Percentiles rank a stretch among this genome's conserved stretches.
phyloP scores from a whole-genome alignment of 2,329 filamentous ascomycete species.

The Fusarium scirpi region DNA sequence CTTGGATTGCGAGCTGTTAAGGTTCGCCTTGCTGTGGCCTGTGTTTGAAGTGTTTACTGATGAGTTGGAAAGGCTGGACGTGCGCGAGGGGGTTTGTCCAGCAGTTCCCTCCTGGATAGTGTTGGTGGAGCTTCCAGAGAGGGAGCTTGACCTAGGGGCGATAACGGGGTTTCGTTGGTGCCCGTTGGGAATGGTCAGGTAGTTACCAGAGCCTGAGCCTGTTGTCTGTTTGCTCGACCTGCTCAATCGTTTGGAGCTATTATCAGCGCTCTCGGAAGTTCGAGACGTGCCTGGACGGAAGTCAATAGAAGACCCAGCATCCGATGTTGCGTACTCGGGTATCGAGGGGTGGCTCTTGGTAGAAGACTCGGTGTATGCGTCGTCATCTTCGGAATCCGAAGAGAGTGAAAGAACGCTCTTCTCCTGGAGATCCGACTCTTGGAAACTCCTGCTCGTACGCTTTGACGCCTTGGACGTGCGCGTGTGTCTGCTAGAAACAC shows the following conservation, averaged over 20 bases:
- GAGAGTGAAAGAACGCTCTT: constrained; percentile 69
- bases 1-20: constrained; percentile 56
- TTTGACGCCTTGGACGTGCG: constrained; percentile 66
- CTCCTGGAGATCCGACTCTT: constrained; percentile 64
- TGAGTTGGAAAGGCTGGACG: constrained; percentile 55
- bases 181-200: constrained; percentile 55
- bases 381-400: constrained; percentile 67
- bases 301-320: constrained; percentile 40
- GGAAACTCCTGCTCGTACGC: constrained; percentile 59
- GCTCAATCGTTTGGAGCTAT: constrained; percentile 42
- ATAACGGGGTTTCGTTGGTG: constrained; percentile 30
- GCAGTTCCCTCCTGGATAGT: constrained; percentile 42
- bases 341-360: constrained; percentile 45
- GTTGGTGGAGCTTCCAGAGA: constrained; percentile 44
- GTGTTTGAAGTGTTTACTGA: constrained; percentile 53
- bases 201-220: constrained; percentile 55
- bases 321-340: constrained; percentile 44
- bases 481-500: constrained; percentile 67
- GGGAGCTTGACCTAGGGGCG: constrained; percentile 43
- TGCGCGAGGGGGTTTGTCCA: constrained; percentile 42
- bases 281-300: constrained; percentile 40
- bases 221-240: constrained; percentile 57
- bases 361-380: constrained; percentile 44
- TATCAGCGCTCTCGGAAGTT: constrained; percentile 44
- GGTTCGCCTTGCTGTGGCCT: constrained; percentile 49